Evolutionary conservation across 257 asterid species (phyloP), one percentile per base, ranked within the genome.

Genomic region (Jacaranda copaia): DNA sequence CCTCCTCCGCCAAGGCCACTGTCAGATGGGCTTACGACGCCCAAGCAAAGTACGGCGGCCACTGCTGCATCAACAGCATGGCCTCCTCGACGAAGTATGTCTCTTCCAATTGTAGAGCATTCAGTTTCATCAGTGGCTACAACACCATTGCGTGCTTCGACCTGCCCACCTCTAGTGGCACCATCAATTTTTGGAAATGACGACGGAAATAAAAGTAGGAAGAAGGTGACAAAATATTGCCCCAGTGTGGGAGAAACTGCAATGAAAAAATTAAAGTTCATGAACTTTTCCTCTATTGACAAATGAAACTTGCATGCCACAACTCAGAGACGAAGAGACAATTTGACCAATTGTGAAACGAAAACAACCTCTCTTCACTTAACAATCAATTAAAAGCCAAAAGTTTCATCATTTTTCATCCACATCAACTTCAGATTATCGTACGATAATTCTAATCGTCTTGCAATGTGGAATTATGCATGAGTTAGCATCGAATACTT

Each of bases 1-100:
- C 84, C 88, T 1, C 92, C 92, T 5, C 92, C 92, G 40, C 92
- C 92, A 14, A 63, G 83, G 39, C 92, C 92, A 76, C 90, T 88
- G 7, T 84, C 77, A 8, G 82, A 83, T 0, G 88, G 88, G 78
- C 84, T 79, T 32, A 78, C 75, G 53, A 88, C 87, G 38, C 90
- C 92, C 68, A 88, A 78, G 77, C 92, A 88, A n/a, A 86, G 74
- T 3, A 86, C 72, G 42, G 88, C 82, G 15, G 92, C 90, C 35
- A 88, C 90, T 3, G 90, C 81, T 61, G 90, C 89, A 81, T 88
- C 92, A 16, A 88, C 84, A 48, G 90, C 92, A 38, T 84, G 88
- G 1, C 90, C 92, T 43, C 87, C 90, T 49, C 57, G 60, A 6
- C 52, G n/a, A 58, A 88, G 87, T 9, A 79, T 63, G 35, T 79